Percentiles rank a stretch among this genome's conserved stretches.
These are phyloP conservation scores for Tulasnella sp. DNA, from an alignment of 768 basidiomycete species.

Conservation along the genomic window DNA sequence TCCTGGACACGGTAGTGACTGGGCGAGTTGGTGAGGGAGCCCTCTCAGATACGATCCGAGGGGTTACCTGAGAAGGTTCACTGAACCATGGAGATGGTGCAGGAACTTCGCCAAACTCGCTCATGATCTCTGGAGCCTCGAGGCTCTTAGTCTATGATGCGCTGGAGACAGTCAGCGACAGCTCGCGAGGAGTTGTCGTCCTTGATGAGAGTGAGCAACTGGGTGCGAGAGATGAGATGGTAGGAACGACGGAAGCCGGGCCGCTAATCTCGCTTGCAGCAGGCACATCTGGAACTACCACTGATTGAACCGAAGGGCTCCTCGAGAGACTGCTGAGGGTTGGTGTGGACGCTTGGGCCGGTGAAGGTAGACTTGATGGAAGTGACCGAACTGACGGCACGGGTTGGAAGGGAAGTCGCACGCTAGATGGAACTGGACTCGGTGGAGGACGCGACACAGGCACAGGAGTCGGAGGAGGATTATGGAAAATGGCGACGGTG, in stretches of 20 bases:
- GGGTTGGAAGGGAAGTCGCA: background rate
- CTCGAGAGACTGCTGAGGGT: background rate
- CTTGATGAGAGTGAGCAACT: conserved; percentile 36
- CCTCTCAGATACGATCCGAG: background rate
- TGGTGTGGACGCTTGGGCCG: background rate
- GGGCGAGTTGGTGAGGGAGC: background rate
- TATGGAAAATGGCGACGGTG: background rate
- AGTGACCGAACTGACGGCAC: background rate
- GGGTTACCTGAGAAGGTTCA: background rate
- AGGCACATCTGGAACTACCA: conserved; percentile 7
- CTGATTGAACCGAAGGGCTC: background rate
- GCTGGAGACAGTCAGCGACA: background rate
- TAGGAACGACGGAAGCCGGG: conserved; percentile 35
- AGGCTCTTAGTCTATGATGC: background rate
- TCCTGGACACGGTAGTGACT: background rate
- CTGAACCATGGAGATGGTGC: background rate
- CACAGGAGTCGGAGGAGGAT: background rate
- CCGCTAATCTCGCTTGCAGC: conserved; percentile 11
- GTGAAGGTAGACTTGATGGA: background rate
- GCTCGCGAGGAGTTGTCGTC: background rate
- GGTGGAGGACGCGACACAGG: background rate
- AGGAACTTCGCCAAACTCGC: background rate
- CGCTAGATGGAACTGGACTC: conserved; percentile 4
- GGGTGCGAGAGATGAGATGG: conserved; percentile 42
- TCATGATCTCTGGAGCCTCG: background rate